Evolutionary conservation across 495 filamentous ascomycete species (phyloP).

Genomic region (Penicillium verhagenii): DNA sequence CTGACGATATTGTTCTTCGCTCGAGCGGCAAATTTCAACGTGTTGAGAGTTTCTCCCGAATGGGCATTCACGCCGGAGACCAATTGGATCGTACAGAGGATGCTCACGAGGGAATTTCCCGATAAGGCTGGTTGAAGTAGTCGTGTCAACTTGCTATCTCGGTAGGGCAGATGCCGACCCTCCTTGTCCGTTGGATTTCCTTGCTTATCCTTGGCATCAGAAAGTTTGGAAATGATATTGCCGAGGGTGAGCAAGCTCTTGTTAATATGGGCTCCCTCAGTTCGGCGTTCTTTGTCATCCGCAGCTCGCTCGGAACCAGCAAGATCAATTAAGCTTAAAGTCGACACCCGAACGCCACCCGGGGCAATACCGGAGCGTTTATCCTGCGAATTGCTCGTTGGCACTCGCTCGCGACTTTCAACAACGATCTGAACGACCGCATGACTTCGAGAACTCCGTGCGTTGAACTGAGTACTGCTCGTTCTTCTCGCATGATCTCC

Average conservation of each 20-base stretch:
- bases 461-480: conserved; percentile 93
- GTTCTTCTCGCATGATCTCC: conserved; percentile 89
- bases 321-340: conserved; percentile 91
- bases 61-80: conserved; percentile 65
- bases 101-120: conserved; percentile 91
- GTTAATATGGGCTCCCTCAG: conserved; percentile 97
- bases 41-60: conserved; percentile 88
- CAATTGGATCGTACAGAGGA: conserved; percentile 91
- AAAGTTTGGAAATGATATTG: conserved; percentile 87
- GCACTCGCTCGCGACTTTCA: conserved; percentile 85
- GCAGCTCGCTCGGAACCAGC: conserved; percentile 95
- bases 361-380: conserved; percentile 77
- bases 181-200: conserved; percentile 73
- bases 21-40: conserved; percentile 91
- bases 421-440: conserved; percentile 99
- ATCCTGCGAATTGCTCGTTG: conserved; percentile 54
- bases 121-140: conserved; percentile 90
- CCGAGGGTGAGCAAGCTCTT: conserved; percentile 94
- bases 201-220: conserved; percentile 81
- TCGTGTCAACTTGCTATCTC: conserved; percentile 95
- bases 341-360: conserved; percentile 93
- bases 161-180: conserved; percentile 87
- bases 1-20: conserved; percentile 98
- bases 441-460: conserved; percentile 93
- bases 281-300: conserved; percentile 89